Base-by-base conservation (phyloP, 306 rosid genomes). In the Ziziphus jujuba region DNA sequence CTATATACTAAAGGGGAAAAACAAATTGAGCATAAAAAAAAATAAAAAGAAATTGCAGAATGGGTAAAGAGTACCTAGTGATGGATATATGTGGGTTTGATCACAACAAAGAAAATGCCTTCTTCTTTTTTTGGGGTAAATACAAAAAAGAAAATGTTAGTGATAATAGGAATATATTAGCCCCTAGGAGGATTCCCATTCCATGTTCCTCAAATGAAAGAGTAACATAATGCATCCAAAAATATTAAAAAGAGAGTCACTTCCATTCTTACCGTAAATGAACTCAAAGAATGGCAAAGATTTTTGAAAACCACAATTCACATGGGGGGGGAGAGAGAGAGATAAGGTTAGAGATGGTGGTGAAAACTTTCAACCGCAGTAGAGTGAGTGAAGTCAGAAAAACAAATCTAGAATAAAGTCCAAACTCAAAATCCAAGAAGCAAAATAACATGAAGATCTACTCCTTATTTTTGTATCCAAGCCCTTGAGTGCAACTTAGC, bases 281-380 rank as follows among this genome's bases (percentile, higher is more conserved):
- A 64, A 55, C 65, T n/a, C 44, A 10, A 53, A 43, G 73, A 77
- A 70, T 34, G 66, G n/a, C 65, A 64, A 56, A 65, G n/a, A n/a
- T n/a, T n/a, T n/a, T 69, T 65, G 66, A 69, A 72, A 70, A 63
- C 79, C 31, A 60, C 47, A 72, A 50, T 24, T 80, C 90, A 80
- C 86, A 75, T 84, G 83, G 75, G 78, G 80, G 74, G 75, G 28
- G 59, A 31, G 50, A 49, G 56, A 58, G 49, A 69, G 66, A 45
- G 60, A 12, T 17, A 19, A 22, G 34, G 51, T 5, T 31, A 62
- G 35, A 23, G 55, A 15, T 33, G 13, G 68, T 20, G 52, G 25
- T 53, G 57, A 24, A 57, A 55, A 74, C 71, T 69, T 69, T 58
- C 28, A 24, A 66, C 69, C 63, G 44, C 55, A 49, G 63, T 58